These are phyloP conservation scores for Stygiomarasmius scandens DNA, from an alignment of 1,284 basidiomycete genomes.

Conservation along the genomic window DNA sequence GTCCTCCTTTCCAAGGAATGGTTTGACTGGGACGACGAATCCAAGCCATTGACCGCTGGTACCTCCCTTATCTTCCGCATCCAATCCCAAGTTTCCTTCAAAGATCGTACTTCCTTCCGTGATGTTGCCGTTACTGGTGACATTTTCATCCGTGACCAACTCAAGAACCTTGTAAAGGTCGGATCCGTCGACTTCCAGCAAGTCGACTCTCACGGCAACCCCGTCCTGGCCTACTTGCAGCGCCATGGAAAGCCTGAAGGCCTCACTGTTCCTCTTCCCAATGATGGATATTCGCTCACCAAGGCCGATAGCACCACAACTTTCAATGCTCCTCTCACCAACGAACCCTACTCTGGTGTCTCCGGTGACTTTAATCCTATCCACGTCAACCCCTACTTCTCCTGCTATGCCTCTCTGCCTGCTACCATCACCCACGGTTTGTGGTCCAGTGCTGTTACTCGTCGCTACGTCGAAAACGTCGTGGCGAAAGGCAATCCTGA, in stretches of 20 bases:
- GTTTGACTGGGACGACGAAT: slow-evolving; percentile 94
- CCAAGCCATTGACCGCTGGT: slow-evolving; percentile 77
- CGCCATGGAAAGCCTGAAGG: slow-evolving; percentile 86
- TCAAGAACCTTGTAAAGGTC: slow-evolving; percentile 87
- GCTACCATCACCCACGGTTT: slow-evolving; percentile 98
- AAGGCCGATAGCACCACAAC: slow-evolving; percentile 56
- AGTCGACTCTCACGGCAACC: slow-evolving; percentile 90
- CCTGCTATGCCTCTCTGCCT: slow-evolving; percentile 90
- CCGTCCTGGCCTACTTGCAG: slow-evolving; percentile 91
- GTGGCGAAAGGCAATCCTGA: slow-evolving; percentile 93
- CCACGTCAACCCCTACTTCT: slow-evolving; percentile 98
- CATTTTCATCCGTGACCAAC: slow-evolving; percentile 83
- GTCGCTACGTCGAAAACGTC: slow-evolving; percentile 91
- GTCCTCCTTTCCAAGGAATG: slow-evolving; percentile 96
- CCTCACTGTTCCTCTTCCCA: slow-evolving; percentile 76
- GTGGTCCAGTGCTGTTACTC: slow-evolving; percentile 94
- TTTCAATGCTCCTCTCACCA: slow-evolving; percentile 83
- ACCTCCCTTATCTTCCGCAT: slow-evolving; percentile 89
- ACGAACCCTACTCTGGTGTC: slow-evolving; percentile 93
- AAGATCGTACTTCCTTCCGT: slow-evolving; percentile 87
- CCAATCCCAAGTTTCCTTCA: slow-evolving; percentile 86
- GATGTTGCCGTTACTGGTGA: slow-evolving; percentile 85
- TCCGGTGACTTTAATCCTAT: slow-evolving; percentile 99
- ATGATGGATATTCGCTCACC: slow-evolving; percentile 84
- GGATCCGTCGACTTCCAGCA: slow-evolving; percentile 86